A percentile compares a stretch with the other conserved stretches of the same genome.
Conservation (phyloP, 805 yeast genomes). For the Saturnispora sekii region DNA sequence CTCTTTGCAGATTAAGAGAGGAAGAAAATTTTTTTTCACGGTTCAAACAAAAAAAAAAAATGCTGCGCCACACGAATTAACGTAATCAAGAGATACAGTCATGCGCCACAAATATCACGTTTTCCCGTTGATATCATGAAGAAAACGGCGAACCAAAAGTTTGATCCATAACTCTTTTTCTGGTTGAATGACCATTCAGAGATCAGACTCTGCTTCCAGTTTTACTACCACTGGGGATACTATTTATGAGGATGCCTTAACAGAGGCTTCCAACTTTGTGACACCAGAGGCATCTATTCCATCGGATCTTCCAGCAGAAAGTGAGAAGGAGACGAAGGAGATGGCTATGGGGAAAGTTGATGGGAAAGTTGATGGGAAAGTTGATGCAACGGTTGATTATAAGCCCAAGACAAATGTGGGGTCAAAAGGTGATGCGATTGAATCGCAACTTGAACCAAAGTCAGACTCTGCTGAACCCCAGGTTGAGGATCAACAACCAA, state of each 20-base stretch:
- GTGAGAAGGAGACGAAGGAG: not conserved
- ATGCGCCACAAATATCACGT: not conserved
- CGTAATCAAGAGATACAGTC: too few species aligned
- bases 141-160: not conserved
- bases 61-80: not conserved
- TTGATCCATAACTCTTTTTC: not conserved
- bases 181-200: constrained; percentile 2
- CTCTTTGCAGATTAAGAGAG: not conserved
- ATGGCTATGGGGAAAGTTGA: not conserved
- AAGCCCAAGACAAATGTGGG: too few species aligned
- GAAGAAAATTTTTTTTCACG: not conserved
- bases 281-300: constrained; percentile 3
- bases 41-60: not conserved
- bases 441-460: too few species aligned
- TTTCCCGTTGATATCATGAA: not conserved
- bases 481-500: constrained; percentile 6
- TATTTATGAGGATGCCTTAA: constrained; percentile 15
- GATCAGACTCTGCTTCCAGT: constrained; percentile 11
- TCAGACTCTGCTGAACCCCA: too few species aligned
- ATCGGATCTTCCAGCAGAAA: not conserved
- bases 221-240: constrained; percentile 14
- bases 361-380: not conserved
- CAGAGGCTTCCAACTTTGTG: constrained; percentile 8
- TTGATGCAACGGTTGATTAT: too few species aligned
- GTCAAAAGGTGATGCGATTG: too few species aligned